These are phyloP conservation scores for Hypoxylon sp. DNA, from an alignment of 2,329 filamentous ascomycete species.

Conservation along the genomic window DNA sequence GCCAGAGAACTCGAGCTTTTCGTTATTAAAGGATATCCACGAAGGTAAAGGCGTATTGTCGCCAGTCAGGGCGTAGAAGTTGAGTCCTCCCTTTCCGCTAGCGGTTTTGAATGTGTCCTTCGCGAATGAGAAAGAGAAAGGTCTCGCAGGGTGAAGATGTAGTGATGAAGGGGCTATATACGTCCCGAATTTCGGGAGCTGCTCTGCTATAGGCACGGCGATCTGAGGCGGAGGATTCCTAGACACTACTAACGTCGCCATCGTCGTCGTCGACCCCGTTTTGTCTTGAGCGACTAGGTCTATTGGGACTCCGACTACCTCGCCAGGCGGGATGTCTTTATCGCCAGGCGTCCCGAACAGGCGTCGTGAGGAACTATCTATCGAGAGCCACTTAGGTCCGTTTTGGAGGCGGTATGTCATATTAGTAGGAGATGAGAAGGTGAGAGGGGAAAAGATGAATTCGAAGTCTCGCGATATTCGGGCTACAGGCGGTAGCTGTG, in stretches of 20 bases:
- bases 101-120: conserved; percentile 72
- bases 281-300: conserved; percentile 76
- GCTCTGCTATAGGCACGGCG: conserved; percentile 66
- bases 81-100: conserved; percentile 57
- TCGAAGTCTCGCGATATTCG: conserved; percentile 74
- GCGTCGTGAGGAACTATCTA: conserved; percentile 73
- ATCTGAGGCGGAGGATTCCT: conserved; percentile 65
- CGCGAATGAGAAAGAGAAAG: conserved; percentile 66
- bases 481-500: conserved; percentile 84
- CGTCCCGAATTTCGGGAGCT: conserved; percentile 68
- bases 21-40: conserved; percentile 81
- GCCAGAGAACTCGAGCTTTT: conserved; percentile 75
- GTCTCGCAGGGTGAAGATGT: conserved; percentile 63
- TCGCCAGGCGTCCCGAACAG: conserved; percentile 77
- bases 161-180: conserved; percentile 71
- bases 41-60: conserved; percentile 87
- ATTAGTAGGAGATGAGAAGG: conserved; percentile 72
- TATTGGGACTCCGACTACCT: conserved; percentile 71
- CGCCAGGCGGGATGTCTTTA: conserved; percentile 59
- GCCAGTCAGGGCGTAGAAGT: conserved; percentile 81
- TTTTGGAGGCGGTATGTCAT: conserved; percentile 74
- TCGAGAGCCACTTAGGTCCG: conserved; percentile 78
- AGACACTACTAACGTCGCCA: conserved; percentile 78
- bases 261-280: conserved; percentile 71
- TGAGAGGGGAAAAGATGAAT: conserved; percentile 78